Base-by-base conservation (phyloP, 352 stramenopile species). In the Phytopythium chamaehyphon region DNA sequence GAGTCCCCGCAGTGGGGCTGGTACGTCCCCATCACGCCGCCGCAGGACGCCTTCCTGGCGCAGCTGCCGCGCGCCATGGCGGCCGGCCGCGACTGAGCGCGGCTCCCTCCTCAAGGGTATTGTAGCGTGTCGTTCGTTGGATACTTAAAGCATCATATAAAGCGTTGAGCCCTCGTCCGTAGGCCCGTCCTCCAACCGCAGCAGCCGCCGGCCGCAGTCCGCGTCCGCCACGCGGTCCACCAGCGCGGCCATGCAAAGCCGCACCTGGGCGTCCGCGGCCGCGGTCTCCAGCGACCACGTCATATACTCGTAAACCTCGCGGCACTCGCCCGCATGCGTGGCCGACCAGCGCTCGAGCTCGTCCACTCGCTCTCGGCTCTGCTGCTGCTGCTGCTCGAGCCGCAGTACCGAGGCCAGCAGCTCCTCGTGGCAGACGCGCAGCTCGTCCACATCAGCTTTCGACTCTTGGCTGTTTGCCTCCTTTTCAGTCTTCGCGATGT, bases 1-100 rank as follows among this genome's bases (percentile, higher is more conserved):
- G 79, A 88, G 59, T 90, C 79, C 37, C 84, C 82, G 26, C 84
- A 94, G 57, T 94, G 84, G 82, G 84, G 84, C 2, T 94, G 81
- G 82, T 94, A 94, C 40, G 84, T 94, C 9, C 66, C 84, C 8
- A 94, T 92, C 54, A 92, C 84, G 43, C 84, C 84, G 9, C 84
- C 84, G 16, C 76, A 88, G 43, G 83, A 93, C 54, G 65, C 81
- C 22, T 55, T 78, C 26, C 58, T 73, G 16, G 10, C 55, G 7
- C 37, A 49, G 8, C 19, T 58, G 47, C 56, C 60, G 40, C 55
- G 60, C n/a, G 60, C 59, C 33, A 42, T 56, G 42, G 22, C 46
- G 7, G 31, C 48, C 21, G 44, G n/a, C n/a, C n/a, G n/a, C n/a
- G n/a, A n/a, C n/a, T n/a, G n/a, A n/a, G n/a, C n/a, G n/a, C n/a